Evolutionary conservation across 495 filamentous ascomycete genomes (phyloP).

Genomic region (Delitschia confertaspora): DNA sequence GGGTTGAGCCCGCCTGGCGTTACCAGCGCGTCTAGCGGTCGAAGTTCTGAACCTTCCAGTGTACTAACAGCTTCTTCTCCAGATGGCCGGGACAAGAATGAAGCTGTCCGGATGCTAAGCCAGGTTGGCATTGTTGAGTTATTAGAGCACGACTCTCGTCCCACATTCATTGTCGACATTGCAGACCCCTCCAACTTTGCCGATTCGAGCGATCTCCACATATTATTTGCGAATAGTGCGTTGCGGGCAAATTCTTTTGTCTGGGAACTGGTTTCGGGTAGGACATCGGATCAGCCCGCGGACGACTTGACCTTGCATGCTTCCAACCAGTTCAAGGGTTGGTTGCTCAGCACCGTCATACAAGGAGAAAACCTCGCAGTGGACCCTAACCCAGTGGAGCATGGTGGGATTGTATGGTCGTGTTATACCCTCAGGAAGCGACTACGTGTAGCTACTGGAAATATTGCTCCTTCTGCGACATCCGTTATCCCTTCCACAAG

Average conservation of each 20-base stretch:
- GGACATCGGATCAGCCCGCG: constrained; percentile 32
- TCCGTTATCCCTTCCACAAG: constrained; percentile 17
- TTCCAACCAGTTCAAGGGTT: constrained; percentile 52
- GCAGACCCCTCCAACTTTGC: constrained; percentile 45
- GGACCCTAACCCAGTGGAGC: constrained; percentile 38
- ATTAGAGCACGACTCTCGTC: constrained; percentile 57
- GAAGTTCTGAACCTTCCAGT: constrained; percentile 25
- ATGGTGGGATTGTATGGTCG: constrained; percentile 49
- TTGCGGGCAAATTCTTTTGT: constrained; percentile 43
- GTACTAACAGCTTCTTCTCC: constrained; percentile 29
- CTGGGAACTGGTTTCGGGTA: constrained; percentile 42
- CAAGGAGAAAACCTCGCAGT: constrained; percentile 40
- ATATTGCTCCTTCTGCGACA: constrained; percentile 10
- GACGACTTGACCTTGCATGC: constrained; percentile 26
- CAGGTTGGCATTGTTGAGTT: constrained; percentile 55
- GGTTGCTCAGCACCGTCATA: constrained; percentile 46
- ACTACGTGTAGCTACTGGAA: constrained; percentile 52
- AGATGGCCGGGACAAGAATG: constrained; percentile 35
- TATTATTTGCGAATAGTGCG: constrained; percentile 52
- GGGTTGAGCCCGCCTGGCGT: constrained; percentile 42
- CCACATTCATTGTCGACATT: constrained; percentile 60
- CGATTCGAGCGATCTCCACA: constrained; percentile 38
- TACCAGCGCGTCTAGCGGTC: constrained; percentile 41
- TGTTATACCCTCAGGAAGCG: constrained; percentile 54
- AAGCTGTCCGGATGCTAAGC: constrained; percentile 42